Evolutionary conservation across 768 basidiomycete genomes (phyloP).

Genomic region (Leccinum truebloodii): DNA sequence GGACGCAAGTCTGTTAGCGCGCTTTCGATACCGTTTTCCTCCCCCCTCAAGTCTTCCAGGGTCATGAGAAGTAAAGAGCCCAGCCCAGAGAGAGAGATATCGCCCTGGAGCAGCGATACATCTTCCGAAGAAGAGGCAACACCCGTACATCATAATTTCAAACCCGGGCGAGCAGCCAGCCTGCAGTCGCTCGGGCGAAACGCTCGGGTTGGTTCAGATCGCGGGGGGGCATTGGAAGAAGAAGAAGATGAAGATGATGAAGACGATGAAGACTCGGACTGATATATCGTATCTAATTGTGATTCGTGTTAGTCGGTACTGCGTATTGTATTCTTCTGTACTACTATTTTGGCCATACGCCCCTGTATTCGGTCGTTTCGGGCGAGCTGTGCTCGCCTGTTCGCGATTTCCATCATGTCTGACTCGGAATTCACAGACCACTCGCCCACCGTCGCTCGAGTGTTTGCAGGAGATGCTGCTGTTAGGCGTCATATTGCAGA

Average conservation of each 20-base stretch:
- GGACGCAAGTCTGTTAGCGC: conserved; percentile 47
- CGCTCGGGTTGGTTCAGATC: conserved; percentile 18
- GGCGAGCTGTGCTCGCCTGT: not conserved
- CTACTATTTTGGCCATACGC: conserved; percentile 10
- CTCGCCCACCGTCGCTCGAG: conserved; percentile 18
- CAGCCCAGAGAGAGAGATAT: conserved; percentile 35
- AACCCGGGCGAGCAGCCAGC: conserved; percentile 7
- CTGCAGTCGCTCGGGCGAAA: conserved; percentile 10
- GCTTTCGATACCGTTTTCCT: conserved; percentile 39
- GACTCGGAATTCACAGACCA: not conserved
- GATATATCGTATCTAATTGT: not conserved
- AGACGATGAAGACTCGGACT: conserved; percentile 20
- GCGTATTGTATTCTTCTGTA: not conserved
- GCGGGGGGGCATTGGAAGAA: conserved; percentile 20
- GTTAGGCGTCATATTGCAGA: conserved; percentile 21
- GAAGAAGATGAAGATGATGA: conserved; percentile 3
- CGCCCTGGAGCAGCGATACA: conserved; percentile 60
- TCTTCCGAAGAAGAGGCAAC: conserved; percentile 50
- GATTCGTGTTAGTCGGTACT: not conserved
- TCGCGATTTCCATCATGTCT: conserved; percentile 15
- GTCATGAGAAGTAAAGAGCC: conserved; percentile 27
- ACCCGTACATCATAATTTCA: conserved; percentile 15
- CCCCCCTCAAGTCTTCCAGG: conserved; percentile 23
- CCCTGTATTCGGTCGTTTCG: conserved; percentile 14
- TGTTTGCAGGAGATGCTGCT: conserved; percentile 19